A percentile compares a stretch with the other conserved stretches of the same genome.
These are phyloP conservation scores for Calonectria pteridis DNA, from an alignment of 2,329 filamentous ascomycete species.

Conservation along the genomic window DNA sequence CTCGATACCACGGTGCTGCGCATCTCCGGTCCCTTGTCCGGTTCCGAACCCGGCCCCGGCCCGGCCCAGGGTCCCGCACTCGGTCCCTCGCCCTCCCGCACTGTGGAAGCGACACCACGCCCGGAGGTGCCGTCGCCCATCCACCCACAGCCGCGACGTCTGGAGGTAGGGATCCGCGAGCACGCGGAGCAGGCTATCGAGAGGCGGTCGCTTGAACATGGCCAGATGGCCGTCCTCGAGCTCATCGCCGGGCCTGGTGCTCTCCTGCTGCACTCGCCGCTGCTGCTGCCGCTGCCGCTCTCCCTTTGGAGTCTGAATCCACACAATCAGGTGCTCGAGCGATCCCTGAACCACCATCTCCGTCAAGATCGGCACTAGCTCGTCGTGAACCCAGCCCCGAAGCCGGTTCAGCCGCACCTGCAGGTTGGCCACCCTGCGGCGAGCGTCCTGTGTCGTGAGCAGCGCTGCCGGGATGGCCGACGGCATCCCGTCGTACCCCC, in stretches of 20 bases:
- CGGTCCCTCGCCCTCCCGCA: conserved; percentile 33
- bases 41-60: conserved; percentile 16
- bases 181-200: conserved; percentile 54
- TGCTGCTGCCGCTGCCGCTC: conserved; percentile 22
- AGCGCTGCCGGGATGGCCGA: conserved; percentile 28
- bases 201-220: conserved; percentile 46
- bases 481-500: background rate
- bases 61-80: conserved; percentile 28
- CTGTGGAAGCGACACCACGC: conserved; percentile 59
- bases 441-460: conserved; percentile 39
- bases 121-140: conserved; percentile 49
- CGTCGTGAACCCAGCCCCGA: conserved; percentile 48
- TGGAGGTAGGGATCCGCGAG: conserved; percentile 61
- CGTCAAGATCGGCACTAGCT: conserved; percentile 45
- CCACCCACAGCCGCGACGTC: conserved; percentile 53
- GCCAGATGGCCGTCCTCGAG: conserved; percentile 23
- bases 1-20: background rate
- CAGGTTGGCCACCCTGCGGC: conserved; percentile 45
- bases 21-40: conserved; percentile 20
- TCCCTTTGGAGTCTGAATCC: conserved; percentile 28
- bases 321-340: conserved; percentile 43
- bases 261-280: background rate
- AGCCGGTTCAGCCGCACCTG: conserved; percentile 47
- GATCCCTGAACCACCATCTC: conserved; percentile 50
- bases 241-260: background rate